Conservation (phyloP, 2,329 filamentous ascomycete genomes). For the Pseudogymnoascus pannorum region DNA sequence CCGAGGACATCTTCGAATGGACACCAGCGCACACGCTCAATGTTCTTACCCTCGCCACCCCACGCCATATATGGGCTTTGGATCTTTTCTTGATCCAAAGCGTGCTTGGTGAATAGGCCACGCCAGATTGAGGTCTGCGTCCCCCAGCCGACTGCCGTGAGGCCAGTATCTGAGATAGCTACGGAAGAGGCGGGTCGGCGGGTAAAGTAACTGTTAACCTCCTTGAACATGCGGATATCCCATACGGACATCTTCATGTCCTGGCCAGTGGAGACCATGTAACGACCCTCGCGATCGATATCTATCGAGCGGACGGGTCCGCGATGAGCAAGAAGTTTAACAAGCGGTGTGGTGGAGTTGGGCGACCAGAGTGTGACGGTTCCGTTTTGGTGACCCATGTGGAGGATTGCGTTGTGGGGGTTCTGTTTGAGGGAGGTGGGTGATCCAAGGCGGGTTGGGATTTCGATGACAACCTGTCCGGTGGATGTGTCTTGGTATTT, state of each 20-base stretch:
- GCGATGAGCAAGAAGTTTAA: conserved; percentile 83
- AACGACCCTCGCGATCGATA: conserved; percentile 81
- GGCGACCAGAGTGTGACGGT: conserved; percentile 94
- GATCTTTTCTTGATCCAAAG: conserved; percentile 66
- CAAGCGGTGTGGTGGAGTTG: conserved; percentile 76
- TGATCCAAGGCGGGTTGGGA: conserved; percentile 75
- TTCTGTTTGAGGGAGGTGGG: conserved; percentile 83
- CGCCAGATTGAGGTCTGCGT: conserved; percentile 88
- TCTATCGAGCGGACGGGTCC: conserved; percentile 82
- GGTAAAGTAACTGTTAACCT: conserved; percentile 84
- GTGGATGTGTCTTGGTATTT: conserved; percentile 96
- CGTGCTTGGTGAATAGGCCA: conserved; percentile 72
- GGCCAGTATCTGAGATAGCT: conserved; percentile 78
- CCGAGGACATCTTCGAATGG: conserved; percentile 92
- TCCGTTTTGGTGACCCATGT: conserved; percentile 91
- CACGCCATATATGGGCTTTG: conserved; percentile 88
- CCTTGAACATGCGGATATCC: conserved; percentile 91
- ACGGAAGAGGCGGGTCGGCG: conserved; percentile 75
- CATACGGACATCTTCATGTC: conserved; percentile 90
- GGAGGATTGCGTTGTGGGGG: conserved; percentile 82
- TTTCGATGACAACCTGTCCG: conserved; percentile 77
- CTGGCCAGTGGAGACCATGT: conserved; percentile 91
- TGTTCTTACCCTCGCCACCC: conserved; percentile 74
- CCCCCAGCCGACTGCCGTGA: conserved; percentile 87
- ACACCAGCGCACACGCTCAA: conserved; percentile 84